Conservation (phyloP, 768 basidiomycete species). For the Mycena amicta region DNA sequence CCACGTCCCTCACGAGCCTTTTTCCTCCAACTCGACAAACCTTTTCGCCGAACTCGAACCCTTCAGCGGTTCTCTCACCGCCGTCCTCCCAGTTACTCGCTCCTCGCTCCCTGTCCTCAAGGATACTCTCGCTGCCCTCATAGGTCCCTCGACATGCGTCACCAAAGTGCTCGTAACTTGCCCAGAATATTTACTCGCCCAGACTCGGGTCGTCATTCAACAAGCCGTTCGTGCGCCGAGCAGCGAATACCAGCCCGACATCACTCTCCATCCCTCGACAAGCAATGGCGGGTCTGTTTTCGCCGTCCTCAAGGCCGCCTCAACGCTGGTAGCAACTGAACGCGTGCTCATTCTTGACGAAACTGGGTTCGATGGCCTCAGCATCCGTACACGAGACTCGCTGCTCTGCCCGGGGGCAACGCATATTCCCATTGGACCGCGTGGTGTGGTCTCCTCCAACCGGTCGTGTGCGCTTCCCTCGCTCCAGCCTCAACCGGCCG, state of each 20-base stretch:
- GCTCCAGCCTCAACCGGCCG: constrained; percentile 38
- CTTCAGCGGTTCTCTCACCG: constrained; percentile 41
- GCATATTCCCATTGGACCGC: constrained; percentile 45
- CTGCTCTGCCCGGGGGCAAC: constrained; percentile 46
- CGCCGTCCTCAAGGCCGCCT: constrained; percentile 36
- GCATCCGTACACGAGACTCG: constrained; percentile 33
- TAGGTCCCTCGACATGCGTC: constrained; percentile 36
- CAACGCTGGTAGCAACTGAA: constrained; percentile 44
- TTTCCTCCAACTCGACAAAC: neutral
- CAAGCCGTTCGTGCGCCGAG: constrained; percentile 30
- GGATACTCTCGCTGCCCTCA: constrained; percentile 40
- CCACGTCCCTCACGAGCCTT: neutral
- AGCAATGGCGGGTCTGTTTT: constrained; percentile 22
- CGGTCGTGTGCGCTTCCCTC: constrained; percentile 36
- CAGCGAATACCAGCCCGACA: constrained; percentile 39
- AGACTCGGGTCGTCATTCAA: constrained; percentile 40
- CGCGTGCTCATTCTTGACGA: constrained; percentile 59
- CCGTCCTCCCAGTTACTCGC: constrained; percentile 48
- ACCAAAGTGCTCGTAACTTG: constrained; percentile 52
- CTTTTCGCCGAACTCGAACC: neutral
- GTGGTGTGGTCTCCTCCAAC: constrained; percentile 32
- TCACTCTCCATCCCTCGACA: constrained; percentile 41
- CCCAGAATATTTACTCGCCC: constrained; percentile 37
- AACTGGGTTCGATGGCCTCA: constrained; percentile 39
- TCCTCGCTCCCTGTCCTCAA: constrained; percentile 37